These are phyloP conservation scores for Elaeis guineensis DNA, from an alignment of 176 grass and related monocot genomes.

Conservation along the genomic window DNA sequence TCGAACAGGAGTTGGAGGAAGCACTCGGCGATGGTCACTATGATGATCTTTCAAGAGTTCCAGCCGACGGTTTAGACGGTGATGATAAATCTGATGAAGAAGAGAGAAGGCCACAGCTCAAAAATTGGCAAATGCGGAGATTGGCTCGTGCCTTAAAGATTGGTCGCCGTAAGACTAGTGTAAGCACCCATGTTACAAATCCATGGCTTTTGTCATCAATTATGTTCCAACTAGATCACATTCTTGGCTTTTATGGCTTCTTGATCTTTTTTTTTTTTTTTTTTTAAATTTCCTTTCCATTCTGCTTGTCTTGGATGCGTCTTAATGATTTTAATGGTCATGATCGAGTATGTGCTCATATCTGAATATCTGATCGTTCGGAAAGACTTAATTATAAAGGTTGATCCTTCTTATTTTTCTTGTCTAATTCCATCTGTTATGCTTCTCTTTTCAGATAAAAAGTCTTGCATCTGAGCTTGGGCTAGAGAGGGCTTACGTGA, in stretches of 20 bases:
- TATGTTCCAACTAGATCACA: too few relatives aligned
- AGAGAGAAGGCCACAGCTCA: constrained; percentile 30
- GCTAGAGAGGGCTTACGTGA: constrained; percentile 65
- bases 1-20: constrained; percentile 65
- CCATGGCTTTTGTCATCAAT: too few relatives aligned
- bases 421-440: constrained; percentile 13
- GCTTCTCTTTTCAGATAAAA: constrained; percentile 48
- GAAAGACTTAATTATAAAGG: too few relatives aligned
- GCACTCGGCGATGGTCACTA: constrained; percentile 39
- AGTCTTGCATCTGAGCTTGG: constrained; percentile 75
- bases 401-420: constrained; percentile 5
- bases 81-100: constrained; percentile 21
- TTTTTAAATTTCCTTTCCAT: too few relatives aligned
- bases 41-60: constrained; percentile 17
- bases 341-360: too few relatives aligned
- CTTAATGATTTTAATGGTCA: too few relatives aligned
- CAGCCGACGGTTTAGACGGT: constrained; percentile 1
- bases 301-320: too few relatives aligned
- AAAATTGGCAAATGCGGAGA: constrained; percentile 75
- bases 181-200: constrained; percentile 27
- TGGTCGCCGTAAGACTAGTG: constrained; percentile 67
- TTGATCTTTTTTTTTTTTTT: too few relatives aligned
- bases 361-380: too few relatives aligned
- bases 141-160: constrained; percentile 70
- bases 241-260: too few relatives aligned